Percentiles rank a stretch among this genome's conserved stretches.
phyloP scores from a whole-genome alignment of 2,329 filamentous ascomycete species.

The Torrubiella hemipterigena region DNA sequence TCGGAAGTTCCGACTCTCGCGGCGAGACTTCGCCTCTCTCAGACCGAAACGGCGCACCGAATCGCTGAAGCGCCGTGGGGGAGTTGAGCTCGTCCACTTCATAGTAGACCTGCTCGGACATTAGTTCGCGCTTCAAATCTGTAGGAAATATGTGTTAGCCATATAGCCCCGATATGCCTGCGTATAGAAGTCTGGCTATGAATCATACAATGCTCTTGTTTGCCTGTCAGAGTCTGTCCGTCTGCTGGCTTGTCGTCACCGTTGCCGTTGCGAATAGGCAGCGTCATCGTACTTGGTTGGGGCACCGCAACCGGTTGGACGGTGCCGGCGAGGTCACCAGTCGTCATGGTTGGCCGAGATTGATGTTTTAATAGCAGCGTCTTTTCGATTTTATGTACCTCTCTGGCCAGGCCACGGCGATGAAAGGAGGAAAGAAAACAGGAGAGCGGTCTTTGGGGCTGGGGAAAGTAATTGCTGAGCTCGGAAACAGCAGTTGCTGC shows the following conservation, averaged over 20 bases:
- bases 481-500: no score
- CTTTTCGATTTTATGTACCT: no score
- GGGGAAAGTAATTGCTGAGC: no score
- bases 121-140: conserved; percentile 94
- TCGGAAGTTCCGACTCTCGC: conserved; percentile 83
- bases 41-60: conserved; percentile 90
- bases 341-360: no score
- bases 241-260: conserved; percentile 16
- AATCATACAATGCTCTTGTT: conserved; percentile 87
- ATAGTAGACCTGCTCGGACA: conserved; percentile 76
- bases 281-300: no score
- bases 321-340: no score
- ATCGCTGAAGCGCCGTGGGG: conserved; percentile 85
- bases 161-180: neutral
- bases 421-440: no score
- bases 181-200: neutral
- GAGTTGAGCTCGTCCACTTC: conserved; percentile 92
- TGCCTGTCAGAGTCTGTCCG: conserved; percentile 62
- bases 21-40: conserved; percentile 87
- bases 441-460: no score
- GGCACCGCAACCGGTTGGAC: no score
- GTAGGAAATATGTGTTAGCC: conserved; percentile 11
- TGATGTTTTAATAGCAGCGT: no score
- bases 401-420: no score
- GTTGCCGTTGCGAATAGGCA: conserved; percentile 4